phyloP scores from a whole-genome alignment of 2,329 filamentous ascomycete species.

The Elsinoe ampelina region DNA sequence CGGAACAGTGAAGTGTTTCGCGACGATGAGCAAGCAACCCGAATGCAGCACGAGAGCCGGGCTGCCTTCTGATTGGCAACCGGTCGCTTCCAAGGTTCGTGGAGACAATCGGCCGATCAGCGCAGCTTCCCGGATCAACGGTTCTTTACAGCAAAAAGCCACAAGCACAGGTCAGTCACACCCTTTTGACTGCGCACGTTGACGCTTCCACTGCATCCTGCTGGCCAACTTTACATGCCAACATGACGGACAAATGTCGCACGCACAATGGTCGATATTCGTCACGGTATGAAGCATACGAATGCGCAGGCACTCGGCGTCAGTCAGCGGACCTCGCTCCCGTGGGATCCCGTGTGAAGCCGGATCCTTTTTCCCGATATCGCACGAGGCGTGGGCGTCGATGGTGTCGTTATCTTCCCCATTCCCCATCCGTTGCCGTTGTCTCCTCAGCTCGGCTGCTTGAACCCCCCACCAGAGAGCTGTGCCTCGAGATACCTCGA shows the following conservation, averaged over 20 bases:
- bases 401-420: neutral
- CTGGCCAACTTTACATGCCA: neutral
- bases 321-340: neutral
- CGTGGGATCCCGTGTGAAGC: slow-evolving; percentile 1
- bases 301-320: neutral
- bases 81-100: neutral
- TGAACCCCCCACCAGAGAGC: neutral
- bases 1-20: neutral
- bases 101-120: slow-evolving; percentile 2
- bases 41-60: neutral
- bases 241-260: neutral
- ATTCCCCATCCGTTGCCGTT: neutral
- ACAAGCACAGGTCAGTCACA: neutral
- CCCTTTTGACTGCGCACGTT: neutral
- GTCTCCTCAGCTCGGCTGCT: neutral
- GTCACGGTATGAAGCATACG: neutral
- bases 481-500: neutral
- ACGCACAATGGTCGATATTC: neutral
- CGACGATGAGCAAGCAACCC: slow-evolving; percentile 10
- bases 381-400: neutral
- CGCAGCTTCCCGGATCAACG: slow-evolving; percentile 3
- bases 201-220: neutral
- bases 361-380: slow-evolving; percentile 10
- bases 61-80: neutral
- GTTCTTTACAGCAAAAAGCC: neutral